Conservation (phyloP, 371 early-diverging fungal species). For the Caulochytrium protostelioides region DNA sequence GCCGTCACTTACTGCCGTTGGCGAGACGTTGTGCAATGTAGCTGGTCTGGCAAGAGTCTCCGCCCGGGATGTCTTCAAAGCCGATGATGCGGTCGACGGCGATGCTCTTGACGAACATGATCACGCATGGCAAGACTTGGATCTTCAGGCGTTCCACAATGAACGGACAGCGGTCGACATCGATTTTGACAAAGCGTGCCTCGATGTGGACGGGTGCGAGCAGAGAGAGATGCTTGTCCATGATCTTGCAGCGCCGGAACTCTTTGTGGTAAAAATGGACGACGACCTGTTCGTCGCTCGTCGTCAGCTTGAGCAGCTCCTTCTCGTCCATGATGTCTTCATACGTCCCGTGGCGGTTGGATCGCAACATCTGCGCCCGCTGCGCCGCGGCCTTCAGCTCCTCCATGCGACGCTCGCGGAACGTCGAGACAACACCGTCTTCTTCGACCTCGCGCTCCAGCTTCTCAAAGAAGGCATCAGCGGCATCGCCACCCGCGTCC, state of each 20-base stretch:
- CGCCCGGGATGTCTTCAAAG: too few species aligned
- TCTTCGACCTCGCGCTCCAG: slow-evolving; percentile 41
- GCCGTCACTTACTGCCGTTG: too few species aligned
- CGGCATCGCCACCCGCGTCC: too few species aligned
- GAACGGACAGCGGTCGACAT: slow-evolving; percentile 74
- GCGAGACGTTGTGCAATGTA: too few species aligned
- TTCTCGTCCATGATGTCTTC: slow-evolving; percentile 58
- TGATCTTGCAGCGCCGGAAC: slow-evolving; percentile 78
- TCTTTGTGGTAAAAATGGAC: slow-evolving; percentile 80
- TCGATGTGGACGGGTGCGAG: slow-evolving; percentile 23
- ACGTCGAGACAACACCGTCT: slow-evolving; percentile 14
- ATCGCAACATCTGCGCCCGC: slow-evolving; percentile 36
- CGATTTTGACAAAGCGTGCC: slow-evolving; percentile 66
- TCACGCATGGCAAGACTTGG: slow-evolving; percentile 73
- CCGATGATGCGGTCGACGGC: slow-evolving; percentile 44
- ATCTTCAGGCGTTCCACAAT: slow-evolving; percentile 70
- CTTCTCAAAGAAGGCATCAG: slow-evolving; percentile 39
- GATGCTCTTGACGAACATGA: slow-evolving; percentile 51
- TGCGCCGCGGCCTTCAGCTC: slow-evolving; percentile 36
- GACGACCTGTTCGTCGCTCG: slow-evolving; percentile 44
- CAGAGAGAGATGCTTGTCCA: slow-evolving; percentile 55
- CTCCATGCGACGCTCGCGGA: slow-evolving; percentile 38
- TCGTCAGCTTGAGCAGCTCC: slow-evolving; percentile 62
- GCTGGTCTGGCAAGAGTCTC: too few species aligned
- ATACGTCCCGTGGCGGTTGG: slow-evolving; percentile 55